These are phyloP conservation scores for Coffea humblotiana DNA, from an alignment of 305 asterid species.

Conservation along the genomic window DNA sequence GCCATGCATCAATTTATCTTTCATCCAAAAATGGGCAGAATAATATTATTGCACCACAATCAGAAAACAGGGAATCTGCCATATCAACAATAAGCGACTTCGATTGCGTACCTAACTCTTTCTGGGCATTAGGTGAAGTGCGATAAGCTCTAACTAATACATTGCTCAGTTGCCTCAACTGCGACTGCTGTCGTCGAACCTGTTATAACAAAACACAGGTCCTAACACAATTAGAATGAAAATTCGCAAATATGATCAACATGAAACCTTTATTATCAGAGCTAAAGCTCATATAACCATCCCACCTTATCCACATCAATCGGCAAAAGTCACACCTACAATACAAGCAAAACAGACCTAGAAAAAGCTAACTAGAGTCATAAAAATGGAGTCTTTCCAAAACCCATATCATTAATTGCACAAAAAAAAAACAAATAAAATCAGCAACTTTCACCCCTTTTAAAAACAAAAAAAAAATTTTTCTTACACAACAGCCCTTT, in stretches of 20 bases:
- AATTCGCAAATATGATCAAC: neutral
- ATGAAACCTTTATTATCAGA: neutral
- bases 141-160: constrained; percentile 39
- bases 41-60: constrained; percentile 2
- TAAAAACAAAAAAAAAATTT: neutral
- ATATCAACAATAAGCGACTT: constrained; percentile 3
- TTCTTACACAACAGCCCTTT: neutral
- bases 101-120: constrained; percentile 36
- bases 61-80: constrained; percentile 6
- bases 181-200: constrained; percentile 52
- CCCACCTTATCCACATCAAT: neutral
- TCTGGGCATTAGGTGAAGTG: constrained; percentile 35
- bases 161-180: constrained; percentile 46
- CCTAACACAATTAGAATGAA: neutral
- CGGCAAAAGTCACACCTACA: neutral
- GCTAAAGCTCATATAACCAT: neutral
- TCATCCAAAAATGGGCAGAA: neutral
- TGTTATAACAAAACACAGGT: constrained; percentile 24
- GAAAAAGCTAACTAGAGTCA: neutral
- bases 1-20: neutral
- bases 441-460: neutral
- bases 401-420: neutral
- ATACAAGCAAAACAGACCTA: neutral
- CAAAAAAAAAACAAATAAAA: constrained; percentile 2
- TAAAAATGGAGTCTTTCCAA: constrained; percentile 1